These are phyloP conservation scores for Eucalyptus sp. DNA, from an alignment of 345 rosid species.

Conservation along the genomic window DNA sequence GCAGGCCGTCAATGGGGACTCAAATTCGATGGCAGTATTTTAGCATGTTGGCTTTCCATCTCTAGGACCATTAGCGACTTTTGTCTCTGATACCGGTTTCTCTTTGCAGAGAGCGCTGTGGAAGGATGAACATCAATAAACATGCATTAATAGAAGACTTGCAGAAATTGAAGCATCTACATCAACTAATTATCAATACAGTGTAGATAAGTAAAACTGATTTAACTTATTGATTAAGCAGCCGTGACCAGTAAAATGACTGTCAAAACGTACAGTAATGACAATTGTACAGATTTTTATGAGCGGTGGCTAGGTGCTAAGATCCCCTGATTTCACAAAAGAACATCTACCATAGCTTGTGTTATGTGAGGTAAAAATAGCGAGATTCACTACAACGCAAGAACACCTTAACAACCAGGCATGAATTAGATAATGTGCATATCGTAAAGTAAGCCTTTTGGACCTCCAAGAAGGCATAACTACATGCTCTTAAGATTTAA, in stretches of 20 bases:
- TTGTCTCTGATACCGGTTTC: conserved; percentile 88
- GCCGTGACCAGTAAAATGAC: neutral
- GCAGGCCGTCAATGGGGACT: conserved; percentile 34
- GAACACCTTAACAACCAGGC: neutral
- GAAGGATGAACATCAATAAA: neutral
- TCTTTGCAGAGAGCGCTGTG: conserved; percentile 77
- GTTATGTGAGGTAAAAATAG: neutral
- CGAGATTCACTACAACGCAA: neutral
- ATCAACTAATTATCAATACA: neutral
- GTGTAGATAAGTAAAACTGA: neutral
- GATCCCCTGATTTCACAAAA: neutral
- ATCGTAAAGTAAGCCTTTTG: neutral
- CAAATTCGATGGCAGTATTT: conserved; percentile 73
- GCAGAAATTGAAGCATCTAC: neutral
- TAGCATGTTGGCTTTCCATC: conserved; percentile 95
- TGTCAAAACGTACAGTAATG: neutral
- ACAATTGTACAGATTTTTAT: neutral
- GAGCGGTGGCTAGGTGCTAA: neutral
- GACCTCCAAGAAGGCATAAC: neutral
- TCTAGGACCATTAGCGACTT: conserved; percentile 87
- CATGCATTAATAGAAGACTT: neutral
- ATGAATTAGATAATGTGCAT: neutral
- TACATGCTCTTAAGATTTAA: neutral
- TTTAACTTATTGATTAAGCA: neutral
- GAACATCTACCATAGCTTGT: neutral